phyloP scores from a whole-genome alignment of 1,284 basidiomycete genomes.

The Rhodotorula sp. region DNA sequence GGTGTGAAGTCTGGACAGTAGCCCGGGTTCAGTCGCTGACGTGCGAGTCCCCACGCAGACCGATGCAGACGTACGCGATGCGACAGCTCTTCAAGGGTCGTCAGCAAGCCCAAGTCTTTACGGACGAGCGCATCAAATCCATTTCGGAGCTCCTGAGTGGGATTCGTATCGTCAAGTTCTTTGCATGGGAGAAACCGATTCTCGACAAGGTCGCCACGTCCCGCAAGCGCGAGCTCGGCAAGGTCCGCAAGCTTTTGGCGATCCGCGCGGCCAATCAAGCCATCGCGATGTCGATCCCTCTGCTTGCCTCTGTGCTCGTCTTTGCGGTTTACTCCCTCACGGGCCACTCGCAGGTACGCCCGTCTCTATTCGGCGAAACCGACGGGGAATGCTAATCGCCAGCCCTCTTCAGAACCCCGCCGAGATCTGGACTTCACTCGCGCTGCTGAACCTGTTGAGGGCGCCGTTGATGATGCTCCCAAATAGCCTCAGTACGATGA shows the following conservation, averaged over 20 bases:
- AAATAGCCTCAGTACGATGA: conserved; percentile 61
- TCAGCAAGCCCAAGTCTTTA: conserved; percentile 69
- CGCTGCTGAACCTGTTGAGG: conserved; percentile 19
- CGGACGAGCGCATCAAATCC: conserved; percentile 75
- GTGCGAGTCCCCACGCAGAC: conserved; percentile 1
- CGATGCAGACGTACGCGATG: conserved; percentile 33
- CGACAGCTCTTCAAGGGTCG: conserved; percentile 23
- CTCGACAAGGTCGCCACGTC: conserved; percentile 62
- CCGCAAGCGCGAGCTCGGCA: conserved; percentile 68
- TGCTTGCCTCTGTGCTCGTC: conserved; percentile 37
- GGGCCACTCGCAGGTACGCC: conserved; percentile 53
- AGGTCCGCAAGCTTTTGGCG: conserved; percentile 61
- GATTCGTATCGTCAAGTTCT: conserved; percentile 85
- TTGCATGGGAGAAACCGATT: conserved; percentile 64
- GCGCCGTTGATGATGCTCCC: conserved; percentile 62
- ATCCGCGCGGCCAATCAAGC: conserved; percentile 60
- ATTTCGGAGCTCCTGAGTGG: conserved; percentile 69
- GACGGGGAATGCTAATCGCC: too few relatives aligned
- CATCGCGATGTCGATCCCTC: conserved; percentile 40
- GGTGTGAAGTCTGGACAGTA: conserved; percentile 60
- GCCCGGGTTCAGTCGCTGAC: conserved; percentile 36
- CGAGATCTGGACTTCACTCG: conserved; percentile 26
- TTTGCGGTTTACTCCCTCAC: conserved; percentile 32
- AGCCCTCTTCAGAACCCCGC: conserved; percentile 58
- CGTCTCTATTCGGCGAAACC: too few relatives aligned